Base-by-base conservation (phyloP, 371 early-diverging fungal species). In the Rhizopus delemar region DNA sequence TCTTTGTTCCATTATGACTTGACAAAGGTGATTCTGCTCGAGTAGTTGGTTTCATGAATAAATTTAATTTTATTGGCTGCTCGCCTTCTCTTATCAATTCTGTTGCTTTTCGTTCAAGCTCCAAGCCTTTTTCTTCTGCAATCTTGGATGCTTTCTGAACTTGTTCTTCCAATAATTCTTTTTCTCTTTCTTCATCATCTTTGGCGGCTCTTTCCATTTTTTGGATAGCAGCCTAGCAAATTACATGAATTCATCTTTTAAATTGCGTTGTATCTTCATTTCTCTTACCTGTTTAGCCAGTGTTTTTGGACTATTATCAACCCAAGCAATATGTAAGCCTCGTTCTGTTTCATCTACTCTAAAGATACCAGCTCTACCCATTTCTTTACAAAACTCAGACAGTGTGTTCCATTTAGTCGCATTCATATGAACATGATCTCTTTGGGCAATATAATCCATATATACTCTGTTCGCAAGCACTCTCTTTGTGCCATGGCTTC, bases 371-470 rank as follows among this genome's bases (percentile, higher is more conserved):
- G 92, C 87, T 59, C 83, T 78, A 8, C 96, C 97, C 38, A 98
- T 76, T 63, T 90, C 75, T 70, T 85, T 89, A 57, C 86, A 86
- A 68, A 96, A 98, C 46, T 91, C 96, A 3, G 89, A 76, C 15
- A 98, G 74, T 5, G 95, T 81, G 15, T 84, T 77, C 98, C 98
- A 98, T 53, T 82, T 73, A 0, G 98, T 98, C 4, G 96, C 84
- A 64, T 96, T 98, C 97, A 98, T 96, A 71, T 98, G 98, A 39
- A 94, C 66, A 70, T 98, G 98, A 51, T 90, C 73, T 29, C 90
- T 77, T 71, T 97, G 94, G 8, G 88, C 67, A 62, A 98, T 94
- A 53, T 93, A 93, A 68, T 97, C 97, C 71, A 97, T 94, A 75
- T 98, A 98, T 0, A 97, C 96, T 36, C 86, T 85, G 69, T 98